Evolutionary conservation across 1,284 basidiomycete species (phyloP).

Genomic region (Sphaerobolus stellatus): DNA sequence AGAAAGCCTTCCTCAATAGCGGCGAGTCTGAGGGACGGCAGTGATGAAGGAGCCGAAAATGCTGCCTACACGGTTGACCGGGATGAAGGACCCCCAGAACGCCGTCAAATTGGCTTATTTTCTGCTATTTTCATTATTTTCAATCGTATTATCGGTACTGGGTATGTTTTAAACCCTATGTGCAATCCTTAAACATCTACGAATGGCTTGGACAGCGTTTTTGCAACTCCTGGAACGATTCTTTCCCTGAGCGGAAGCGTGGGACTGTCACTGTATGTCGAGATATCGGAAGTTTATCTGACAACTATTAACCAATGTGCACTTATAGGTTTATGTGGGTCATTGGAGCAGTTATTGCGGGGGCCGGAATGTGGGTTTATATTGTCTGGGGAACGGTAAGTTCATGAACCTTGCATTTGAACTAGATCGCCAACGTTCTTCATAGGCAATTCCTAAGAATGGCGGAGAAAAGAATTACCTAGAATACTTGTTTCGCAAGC

Average conservation of each 20-base stretch:
- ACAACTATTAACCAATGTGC: too few relatives aligned
- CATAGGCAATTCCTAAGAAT: constrained; percentile 6
- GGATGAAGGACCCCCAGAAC: too few relatives aligned
- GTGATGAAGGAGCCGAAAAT: too few relatives aligned
- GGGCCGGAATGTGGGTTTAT: constrained; percentile 7
- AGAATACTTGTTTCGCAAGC: constrained; percentile 22
- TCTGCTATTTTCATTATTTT: constrained; percentile 42
- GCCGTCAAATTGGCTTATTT: too few relatives aligned
- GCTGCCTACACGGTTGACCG: too few relatives aligned
- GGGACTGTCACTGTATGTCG: constrained; percentile 4
- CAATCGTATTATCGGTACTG: constrained; percentile 43
- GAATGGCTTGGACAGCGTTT: constrained; percentile 21
- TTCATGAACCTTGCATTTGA: not conserved
- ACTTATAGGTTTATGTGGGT: constrained; percentile 8
- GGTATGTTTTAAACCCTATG: constrained; percentile 14
- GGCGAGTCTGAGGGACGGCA: too few relatives aligned
- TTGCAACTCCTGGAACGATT: constrained; percentile 36
- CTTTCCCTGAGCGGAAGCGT: constrained; percentile 8
- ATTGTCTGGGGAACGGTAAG: constrained; percentile 11
- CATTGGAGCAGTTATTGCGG: constrained; percentile 6
- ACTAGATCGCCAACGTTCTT: not conserved
- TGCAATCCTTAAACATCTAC: not conserved
- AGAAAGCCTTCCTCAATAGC: too few relatives aligned
- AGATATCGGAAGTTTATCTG: too few relatives aligned
- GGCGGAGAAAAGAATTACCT: constrained; percentile 28